A percentile compares a stretch with the other conserved stretches of the same genome.
phyloP scores from a whole-genome alignment of 345 rosid species.

The Corchorus capsularis region DNA sequence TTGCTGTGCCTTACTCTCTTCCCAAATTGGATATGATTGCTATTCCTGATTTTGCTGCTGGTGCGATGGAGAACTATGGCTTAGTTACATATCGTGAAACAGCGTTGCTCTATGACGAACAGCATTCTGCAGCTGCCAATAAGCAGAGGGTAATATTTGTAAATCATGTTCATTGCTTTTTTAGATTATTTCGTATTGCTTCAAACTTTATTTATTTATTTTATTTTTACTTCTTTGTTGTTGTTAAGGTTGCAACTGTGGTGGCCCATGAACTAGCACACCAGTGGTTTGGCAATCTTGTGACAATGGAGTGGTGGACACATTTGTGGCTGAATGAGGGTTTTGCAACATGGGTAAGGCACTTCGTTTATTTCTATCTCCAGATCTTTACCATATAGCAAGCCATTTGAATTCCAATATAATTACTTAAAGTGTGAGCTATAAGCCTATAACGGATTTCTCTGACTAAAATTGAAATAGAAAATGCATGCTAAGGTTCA shows the following conservation, averaged over 20 bases:
- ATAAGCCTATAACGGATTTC: too few relatives aligned
- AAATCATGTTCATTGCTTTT: conserved; percentile 10
- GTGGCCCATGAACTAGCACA: conserved; percentile 99
- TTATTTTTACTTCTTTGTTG: conserved; percentile 17
- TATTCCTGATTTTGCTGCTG: conserved; percentile 96
- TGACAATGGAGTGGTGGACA: conserved; percentile 99
- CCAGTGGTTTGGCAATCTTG: conserved; percentile 99
- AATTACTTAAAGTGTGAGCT: too few relatives aligned
- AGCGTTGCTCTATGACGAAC: conserved; percentile 86
- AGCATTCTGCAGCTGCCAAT: conserved; percentile 95
- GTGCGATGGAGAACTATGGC: conserved; percentile 99
- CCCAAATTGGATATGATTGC: conserved; percentile 98
- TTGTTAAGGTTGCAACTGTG: conserved; percentile 78
- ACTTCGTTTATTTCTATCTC: conserved; percentile 15
- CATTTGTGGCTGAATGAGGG: conserved; percentile 99
- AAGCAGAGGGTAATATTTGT: conserved; percentile 73
- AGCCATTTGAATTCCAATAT: too few relatives aligned
- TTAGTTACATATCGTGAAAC: conserved; percentile 94
- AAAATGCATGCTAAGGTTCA: too few relatives aligned
- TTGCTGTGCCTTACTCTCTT: conserved; percentile 84
- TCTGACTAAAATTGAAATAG: too few relatives aligned
- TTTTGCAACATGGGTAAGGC: conserved; percentile 96
- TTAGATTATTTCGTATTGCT: not conserved
- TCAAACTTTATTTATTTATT: not conserved
- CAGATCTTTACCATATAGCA: not conserved